Base-by-base conservation (phyloP, 441 rosid species). In the Geranium incanum region DNA sequence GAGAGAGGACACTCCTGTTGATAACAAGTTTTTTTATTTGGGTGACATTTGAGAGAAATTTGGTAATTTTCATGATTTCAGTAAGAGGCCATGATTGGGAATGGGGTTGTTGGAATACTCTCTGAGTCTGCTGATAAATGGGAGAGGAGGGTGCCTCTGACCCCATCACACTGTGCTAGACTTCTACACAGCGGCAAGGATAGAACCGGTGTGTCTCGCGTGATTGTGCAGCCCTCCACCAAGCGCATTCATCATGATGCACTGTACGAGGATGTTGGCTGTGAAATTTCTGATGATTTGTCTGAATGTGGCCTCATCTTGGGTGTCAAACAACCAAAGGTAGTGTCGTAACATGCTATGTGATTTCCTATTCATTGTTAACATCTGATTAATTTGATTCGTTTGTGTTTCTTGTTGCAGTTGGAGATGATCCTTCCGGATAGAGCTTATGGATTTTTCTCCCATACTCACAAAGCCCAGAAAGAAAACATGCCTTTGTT, bases 381-480 rank as follows among this genome's bases (percentile, higher is more conserved):
- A 1, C 9, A 16, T 8, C 5, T 15, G 9, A 16, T 15, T 15
- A 13, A 13, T 5, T 13, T 3, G 18, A 3, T 52, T 52, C 0
- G 5, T 13, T n/a, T 6, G 63, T 21, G 23, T 7, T 16, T 57
- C 23, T 57, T 71, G 41, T 45, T 79, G 83, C 87, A 90, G 98
- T 67, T 89, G 73, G 88, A 89, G 70, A 85, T 88, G 96, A 82
- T 93, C 72, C 91, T 89, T 74, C 94, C 91, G 2, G 88, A 89
- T 68, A 88, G 92, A 81, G 96, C 92, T 69, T 93, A 90, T 81
- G 96, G 97, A 74, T 93, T 93, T 89, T 93, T 93, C 78, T 90
- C 97, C 1, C 98, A 93, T 76, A 89, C 97, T 68, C 98, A 91
- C 79, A 93, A 93, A 83, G 96, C 93, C 28, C 98, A 89, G 84